Evolutionary conservation across 2,329 filamentous ascomycete species (phyloP).

Genomic region (Cephalotrichum gorgonifer): DNA sequence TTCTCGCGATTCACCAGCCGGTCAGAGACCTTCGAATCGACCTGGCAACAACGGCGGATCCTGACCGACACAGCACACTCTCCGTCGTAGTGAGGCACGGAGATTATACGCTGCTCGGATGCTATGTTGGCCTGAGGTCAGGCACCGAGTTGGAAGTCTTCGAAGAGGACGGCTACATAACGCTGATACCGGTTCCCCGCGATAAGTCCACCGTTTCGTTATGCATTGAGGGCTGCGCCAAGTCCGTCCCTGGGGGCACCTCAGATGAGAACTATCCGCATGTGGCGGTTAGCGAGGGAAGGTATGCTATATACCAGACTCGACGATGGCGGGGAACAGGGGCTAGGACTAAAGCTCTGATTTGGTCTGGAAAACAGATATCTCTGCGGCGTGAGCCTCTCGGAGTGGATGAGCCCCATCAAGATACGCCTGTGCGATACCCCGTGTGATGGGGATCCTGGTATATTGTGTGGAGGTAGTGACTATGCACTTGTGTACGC

Average conservation of each 20-base stretch:
- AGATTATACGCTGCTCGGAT: neutral
- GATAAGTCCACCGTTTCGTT: neutral
- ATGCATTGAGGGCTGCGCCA: neutral
- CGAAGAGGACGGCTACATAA: neutral
- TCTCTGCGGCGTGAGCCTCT: neutral
- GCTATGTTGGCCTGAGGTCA: neutral
- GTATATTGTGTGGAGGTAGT: neutral
- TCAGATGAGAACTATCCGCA: neutral
- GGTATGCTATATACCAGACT: neutral
- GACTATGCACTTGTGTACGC: neutral
- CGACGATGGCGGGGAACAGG: neutral
- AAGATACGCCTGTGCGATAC: neutral
- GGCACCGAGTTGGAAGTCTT: neutral
- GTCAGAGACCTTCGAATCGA: no score
- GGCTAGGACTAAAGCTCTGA: no score
- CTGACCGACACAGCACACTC: neutral
- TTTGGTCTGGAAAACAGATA: neutral
- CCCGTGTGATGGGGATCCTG: neutral
- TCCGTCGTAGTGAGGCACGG: neutral
- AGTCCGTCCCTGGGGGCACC: neutral
- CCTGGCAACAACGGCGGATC: neutral
- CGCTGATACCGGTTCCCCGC: neutral
- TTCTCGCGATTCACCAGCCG: no score
- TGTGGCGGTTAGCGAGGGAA: neutral
- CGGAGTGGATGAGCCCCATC: neutral